Base-by-base conservation (phyloP, 2,329 filamentous ascomycete genomes). In the Zasmidium angulare region DNA sequence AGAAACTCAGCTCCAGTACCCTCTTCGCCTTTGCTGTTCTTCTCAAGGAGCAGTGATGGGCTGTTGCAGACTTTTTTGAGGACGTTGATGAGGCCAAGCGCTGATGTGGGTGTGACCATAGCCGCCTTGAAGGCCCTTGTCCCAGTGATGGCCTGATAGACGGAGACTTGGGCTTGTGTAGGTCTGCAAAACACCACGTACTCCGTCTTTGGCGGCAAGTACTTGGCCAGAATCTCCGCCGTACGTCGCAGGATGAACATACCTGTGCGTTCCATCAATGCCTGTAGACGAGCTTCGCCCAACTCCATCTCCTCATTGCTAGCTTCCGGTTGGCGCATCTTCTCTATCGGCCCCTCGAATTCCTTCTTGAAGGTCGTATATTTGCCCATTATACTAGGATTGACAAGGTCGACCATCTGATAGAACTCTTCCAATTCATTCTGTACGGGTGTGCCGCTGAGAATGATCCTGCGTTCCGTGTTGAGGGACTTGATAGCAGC, bases 41-140 rank as follows among this genome's bases (percentile, higher is more conserved):
- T 77, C 58, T 82, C 82, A 1, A 79, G 75, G 46, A 91, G 77
- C 10, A 90, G 74, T 0, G 81, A 84, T 1, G 88, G 88, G 63
- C 86, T 87, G 70, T 90, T 90, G 78, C 88, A 90, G 19, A 89
- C 79, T 71, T 90, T 90, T 75, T 90, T 90, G 19, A 91, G 76
- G 19, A 90, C 80, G 17, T 85, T 90, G 68, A 90, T 90, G 14
- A 90, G 82, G 66, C 89, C 85, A 1, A 91, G 77, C 1, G 86
- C 83, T 50, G 82, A 81, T 52, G 89, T 85, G 1, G 82, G 78
- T 62, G 81, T 87, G 14, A 86, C 85, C 52, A 89, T 75, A 9
- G 85, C 84, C 29, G 78, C 80, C 52, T 84, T 81, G 65, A 89
- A 89, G 3, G 85, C 77, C 0, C 85, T 84, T 1, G 87, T 89